Base-by-base conservation (phyloP, 371 early-diverging fungal genomes). In the Rhizopus stolonifer region DNA sequence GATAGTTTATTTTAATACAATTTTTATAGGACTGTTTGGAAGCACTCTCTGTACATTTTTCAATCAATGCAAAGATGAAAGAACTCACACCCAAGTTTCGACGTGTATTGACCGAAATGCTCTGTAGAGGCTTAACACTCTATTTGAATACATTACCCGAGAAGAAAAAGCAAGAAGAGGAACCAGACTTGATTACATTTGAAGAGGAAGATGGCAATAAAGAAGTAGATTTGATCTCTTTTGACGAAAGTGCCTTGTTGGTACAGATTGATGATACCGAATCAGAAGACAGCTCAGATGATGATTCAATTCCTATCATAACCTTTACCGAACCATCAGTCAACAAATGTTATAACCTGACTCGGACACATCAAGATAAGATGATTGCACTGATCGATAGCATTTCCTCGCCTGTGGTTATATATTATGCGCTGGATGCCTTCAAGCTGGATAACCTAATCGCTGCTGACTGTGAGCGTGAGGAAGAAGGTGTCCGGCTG, bases 351-450 rank as follows among this genome's bases (percentile, higher is more conserved):
- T 24, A n/a, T n/a, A n/a, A 33, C 34, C 22, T 59, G 1, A 43
- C 43, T 3, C 49, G 29, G 4, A 53, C 15, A 26, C 69, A 75
- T 21, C 66, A 75, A 25, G 21, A 49, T 15, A 55, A 54, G 1
- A 46, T 61, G 4, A 46, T 75, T 31, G 5, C 31, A 0, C 61
- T 64, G 49, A 48, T 64, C 13, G 50, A 61, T 11, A 61, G 45
- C 1, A 62, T 67, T 1, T 49, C 60, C 18, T 44, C 65, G 1
- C 67, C 68, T 9, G 48, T 67, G 15, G 49, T 73, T 26, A 34
- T 73, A 0, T 70, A 73, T 26, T 73, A 75, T 54, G 69, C 71
- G 2, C 61, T 75, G 48, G 62, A 66, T 14, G 56, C 60, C 0
- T 75, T 62, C 40, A 34, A 59, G 11, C 21, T 75, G 1, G 13